Evolutionary conservation across 2,329 filamentous ascomycete species (phyloP), one percentile per base, ranked within the genome.

Genomic region (Cladosporium cucumerinum): DNA sequence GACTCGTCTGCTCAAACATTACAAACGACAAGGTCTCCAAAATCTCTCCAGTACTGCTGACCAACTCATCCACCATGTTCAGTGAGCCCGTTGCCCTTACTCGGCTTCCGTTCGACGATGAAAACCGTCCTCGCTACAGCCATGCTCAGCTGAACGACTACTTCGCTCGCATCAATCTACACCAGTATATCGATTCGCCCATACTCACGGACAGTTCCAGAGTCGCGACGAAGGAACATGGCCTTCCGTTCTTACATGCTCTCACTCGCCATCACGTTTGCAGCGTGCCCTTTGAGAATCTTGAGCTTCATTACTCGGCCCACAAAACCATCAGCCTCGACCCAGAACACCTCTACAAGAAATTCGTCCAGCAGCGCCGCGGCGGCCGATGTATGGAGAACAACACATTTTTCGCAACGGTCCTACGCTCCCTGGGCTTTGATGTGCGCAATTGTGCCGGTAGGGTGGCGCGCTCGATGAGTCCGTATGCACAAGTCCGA

Each of bases 371-470:
- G 54, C 64, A 64, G 26, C 52, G 48, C n/a, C 73, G 84, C 34
- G 85, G 86, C 28, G 86, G 86, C 1, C 86, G 86, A 66, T 87
- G 85, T 71, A 86, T 87, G 84, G 85, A 87, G 73, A 85, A 82
- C 67, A 86, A 86, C 54, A 74, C 76, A 3, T 74, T 87, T 34
- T 82, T 87, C 66, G 80, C 78, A 7, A 80, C 78, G 3, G 75
- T 87, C 14, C 71, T 87, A 54, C 76, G 79, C 49, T 82, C 79
- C 0, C 70, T 87, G 39, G 85, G 84, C 0, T 87, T 81, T 68
- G 73, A 73, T 25, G 65, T 81, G 18, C 77, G 76, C 54, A 76
- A 76, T 39, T 78, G 74, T 16, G 80, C 77, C 8, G 79, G 75
- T 3, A 72, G 79, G 12, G 79, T 82, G n/a, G 76, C 70, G 23